These are phyloP conservation scores for Aschersonia sp. DNA, from an alignment of 2,329 filamentous ascomycete genomes.

Conservation along the genomic window DNA sequence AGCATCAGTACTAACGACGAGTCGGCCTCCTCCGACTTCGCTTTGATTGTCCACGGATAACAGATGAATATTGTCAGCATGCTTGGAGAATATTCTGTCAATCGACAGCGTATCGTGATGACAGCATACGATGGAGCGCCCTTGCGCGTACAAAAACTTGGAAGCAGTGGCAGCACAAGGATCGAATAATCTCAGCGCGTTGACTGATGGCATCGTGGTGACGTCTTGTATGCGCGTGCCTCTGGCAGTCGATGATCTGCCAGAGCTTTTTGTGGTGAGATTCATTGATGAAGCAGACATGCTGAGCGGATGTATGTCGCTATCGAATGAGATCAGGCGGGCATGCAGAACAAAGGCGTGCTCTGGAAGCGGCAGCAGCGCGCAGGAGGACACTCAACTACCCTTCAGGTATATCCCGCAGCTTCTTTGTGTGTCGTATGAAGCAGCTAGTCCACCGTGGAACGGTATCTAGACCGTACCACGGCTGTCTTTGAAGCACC, in stretches of 20 bases:
- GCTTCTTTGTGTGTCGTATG: slow-evolving; percentile 6
- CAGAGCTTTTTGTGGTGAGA: slow-evolving; percentile 43
- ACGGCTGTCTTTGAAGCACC: slow-evolving; percentile 15
- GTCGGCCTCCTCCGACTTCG: slow-evolving; percentile 66
- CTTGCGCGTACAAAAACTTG: slow-evolving; percentile 79
- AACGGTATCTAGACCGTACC: slow-evolving; percentile 25
- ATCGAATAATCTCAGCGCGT: slow-evolving; percentile 50
- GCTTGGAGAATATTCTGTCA: slow-evolving; percentile 71
- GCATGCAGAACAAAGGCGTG: slow-evolving; percentile 7
- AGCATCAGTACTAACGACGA: slow-evolving; percentile 86
- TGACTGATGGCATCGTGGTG: slow-evolving; percentile 31
- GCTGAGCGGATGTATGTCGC: slow-evolving; percentile 21
- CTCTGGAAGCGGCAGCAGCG: slow-evolving; percentile 5
- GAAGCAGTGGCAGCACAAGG: slow-evolving; percentile 84
- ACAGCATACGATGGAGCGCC: slow-evolving; percentile 67
- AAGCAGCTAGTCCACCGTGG: slow-evolving; percentile 14
- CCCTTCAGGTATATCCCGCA: slow-evolving; percentile 8
- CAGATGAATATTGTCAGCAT: slow-evolving; percentile 69
- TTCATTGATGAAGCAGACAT: slow-evolving; percentile 41
- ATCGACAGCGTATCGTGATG: slow-evolving; percentile 88
- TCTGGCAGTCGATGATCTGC: slow-evolving; percentile 33
- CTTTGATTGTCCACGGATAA: slow-evolving; percentile 85
- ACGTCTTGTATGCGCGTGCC: slow-evolving; percentile 32
- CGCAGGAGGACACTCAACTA: slow-evolving; percentile 8
- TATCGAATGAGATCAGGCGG: slow-evolving; percentile 11